phyloP scores from a whole-genome alignment of 2,329 filamentous ascomycete genomes.

The Rhinocladiella mackenziei region DNA sequence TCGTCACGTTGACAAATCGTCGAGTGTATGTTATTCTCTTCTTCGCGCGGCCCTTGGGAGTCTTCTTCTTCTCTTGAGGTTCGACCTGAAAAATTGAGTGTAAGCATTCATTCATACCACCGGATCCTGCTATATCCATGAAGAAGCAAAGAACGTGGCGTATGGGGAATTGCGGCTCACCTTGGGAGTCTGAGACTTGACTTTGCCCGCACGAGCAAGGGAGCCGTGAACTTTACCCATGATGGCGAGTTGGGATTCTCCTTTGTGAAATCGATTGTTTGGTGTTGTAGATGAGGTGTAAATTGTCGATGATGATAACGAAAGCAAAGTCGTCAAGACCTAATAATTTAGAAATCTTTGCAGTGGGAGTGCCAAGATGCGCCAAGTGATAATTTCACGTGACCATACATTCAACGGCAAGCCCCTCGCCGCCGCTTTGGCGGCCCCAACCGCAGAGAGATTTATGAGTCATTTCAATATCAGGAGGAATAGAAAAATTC shows the following conservation, averaged over 20 bases:
- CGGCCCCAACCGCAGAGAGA: too few relatives aligned
- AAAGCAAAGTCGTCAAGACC: background rate
- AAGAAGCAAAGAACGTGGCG: background rate
- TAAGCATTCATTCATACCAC: slow-evolving; percentile 8
- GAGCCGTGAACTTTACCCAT: slow-evolving; percentile 90
- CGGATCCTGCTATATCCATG: slow-evolving; percentile 10
- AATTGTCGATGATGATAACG: slow-evolving; percentile 5
- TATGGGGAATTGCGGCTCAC: slow-evolving; percentile 51
- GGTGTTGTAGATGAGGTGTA: slow-evolving; percentile 5
- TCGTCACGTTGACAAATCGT: slow-evolving; percentile 96
- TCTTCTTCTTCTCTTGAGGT: slow-evolving; percentile 92
- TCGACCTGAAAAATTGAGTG: slow-evolving; percentile 59
- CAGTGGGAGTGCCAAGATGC: slow-evolving; percentile 2
- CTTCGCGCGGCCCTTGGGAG: slow-evolving; percentile 92
- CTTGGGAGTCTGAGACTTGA: slow-evolving; percentile 93
- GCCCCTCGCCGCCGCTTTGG: too few relatives aligned
- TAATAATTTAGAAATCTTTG: slow-evolving; percentile 4
- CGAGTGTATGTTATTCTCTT: slow-evolving; percentile 96
- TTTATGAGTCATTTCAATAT: too few relatives aligned
- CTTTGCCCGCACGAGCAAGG: slow-evolving; percentile 89
- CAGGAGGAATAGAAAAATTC: too few relatives aligned
- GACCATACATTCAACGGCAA: too few relatives aligned
- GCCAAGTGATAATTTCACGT: too few relatives aligned
- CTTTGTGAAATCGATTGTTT: slow-evolving; percentile 16
- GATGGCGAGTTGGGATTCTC: slow-evolving; percentile 46